Conservation (phyloP, 495 filamentous ascomycete species). For the Daldinia decipiens region DNA sequence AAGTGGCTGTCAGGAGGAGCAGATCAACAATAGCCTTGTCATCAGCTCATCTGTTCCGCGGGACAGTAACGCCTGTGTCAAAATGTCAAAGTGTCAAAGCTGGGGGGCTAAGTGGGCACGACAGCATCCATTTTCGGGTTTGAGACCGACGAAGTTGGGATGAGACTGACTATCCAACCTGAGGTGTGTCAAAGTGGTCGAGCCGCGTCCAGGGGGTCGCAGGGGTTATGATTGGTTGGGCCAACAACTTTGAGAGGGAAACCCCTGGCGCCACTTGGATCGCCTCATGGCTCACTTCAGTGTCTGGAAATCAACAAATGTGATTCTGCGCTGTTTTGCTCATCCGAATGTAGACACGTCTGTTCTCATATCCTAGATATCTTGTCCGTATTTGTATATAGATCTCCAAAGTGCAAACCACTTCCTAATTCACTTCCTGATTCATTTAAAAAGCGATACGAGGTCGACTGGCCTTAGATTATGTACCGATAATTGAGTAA, state of each 20-base stretch:
- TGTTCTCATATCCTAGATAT: slow-evolving; percentile 15
- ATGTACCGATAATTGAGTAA: background rate
- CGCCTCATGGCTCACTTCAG: slow-evolving; percentile 22
- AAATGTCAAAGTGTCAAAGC: slow-evolving; percentile 37
- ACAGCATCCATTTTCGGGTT: slow-evolving; percentile 35
- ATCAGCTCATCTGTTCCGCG: slow-evolving; percentile 26
- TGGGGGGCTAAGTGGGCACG: slow-evolving; percentile 22
- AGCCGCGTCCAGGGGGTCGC: slow-evolving; percentile 38
- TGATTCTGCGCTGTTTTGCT: too few species aligned
- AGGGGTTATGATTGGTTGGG: slow-evolving; percentile 33
- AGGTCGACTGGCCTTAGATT: background rate
- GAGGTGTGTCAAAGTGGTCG: slow-evolving; percentile 44
- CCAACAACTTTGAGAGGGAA: slow-evolving; percentile 2
- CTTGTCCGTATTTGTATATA: background rate
- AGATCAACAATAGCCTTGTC: slow-evolving; percentile 26
- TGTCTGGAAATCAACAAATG: background rate
- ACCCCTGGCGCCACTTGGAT: slow-evolving; percentile 38
- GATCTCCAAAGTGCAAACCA: background rate
- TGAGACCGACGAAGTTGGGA: slow-evolving; percentile 44
- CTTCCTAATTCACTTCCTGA: too few species aligned
- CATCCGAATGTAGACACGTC: background rate
- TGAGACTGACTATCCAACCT: slow-evolving; percentile 49
- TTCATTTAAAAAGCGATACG: background rate
- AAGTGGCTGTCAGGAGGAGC: slow-evolving; percentile 12
- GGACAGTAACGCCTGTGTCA: slow-evolving; percentile 15